Base-by-base conservation (phyloP, 1,284 basidiomycete species). In the Naganishia liquefaciens region DNA sequence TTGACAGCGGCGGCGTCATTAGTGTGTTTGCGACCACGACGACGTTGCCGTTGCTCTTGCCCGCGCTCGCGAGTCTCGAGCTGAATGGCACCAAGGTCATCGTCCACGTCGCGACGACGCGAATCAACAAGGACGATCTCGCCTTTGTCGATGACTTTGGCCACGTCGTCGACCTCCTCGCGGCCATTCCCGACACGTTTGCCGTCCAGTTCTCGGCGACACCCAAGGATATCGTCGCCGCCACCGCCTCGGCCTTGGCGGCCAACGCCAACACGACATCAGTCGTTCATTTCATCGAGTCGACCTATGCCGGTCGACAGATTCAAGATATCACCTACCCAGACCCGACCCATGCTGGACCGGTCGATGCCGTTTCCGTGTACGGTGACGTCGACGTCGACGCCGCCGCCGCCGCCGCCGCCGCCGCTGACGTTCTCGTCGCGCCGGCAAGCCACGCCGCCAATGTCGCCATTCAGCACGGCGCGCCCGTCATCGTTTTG, bases 181-280 rank as follows among this genome's bases (percentile, higher is more conserved):
- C 89, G 65, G 73, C 81, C 13, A 77, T 87, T 63, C 77, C 91
- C n/a, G 83, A 87, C 53, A 83, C 84, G 66, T 83, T 90, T 70
- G 83, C 87, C n/a, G 82, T 95, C 54, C 78, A 93, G 52, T 82
- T 93, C 68, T 94, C 91, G 23, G 85, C 90, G 9, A 87, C 88
- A 2, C 85, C 90, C 0, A 87, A 89, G 69, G 89, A 93, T 75
- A 82, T 88, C 10, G 83, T 88, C 46, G 87, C 90, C 70, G 84
- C 91, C 64, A 84, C 90, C 4, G 68, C 75, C 30, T 71, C 70
- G 62, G 68, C 77, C 60, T 77, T 79, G 69, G n/a, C n/a, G n/a
- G 70, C 65, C 23, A 9, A 49, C 19, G 25, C 39, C 46, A 21
- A 37, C 28, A 30, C 21, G 5, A 17, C 13, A 2, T 47, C 44